phyloP scores from a whole-genome alignment of 1,284 basidiomycete genomes.

The Malassezia nana region DNA sequence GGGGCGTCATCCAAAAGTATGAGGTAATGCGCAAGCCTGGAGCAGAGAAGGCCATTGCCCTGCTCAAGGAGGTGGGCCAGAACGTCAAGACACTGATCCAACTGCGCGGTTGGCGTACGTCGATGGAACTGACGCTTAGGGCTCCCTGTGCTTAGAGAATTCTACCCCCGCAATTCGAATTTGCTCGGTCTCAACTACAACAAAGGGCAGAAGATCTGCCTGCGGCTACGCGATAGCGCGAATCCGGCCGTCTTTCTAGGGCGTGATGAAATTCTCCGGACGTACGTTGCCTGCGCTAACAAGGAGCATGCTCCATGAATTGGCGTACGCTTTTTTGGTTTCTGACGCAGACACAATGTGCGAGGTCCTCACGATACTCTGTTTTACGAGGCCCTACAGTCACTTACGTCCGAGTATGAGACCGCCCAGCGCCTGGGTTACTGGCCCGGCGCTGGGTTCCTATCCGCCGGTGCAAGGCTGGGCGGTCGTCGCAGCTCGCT shows the following conservation, averaged over 20 bases:
- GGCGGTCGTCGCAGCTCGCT: conserved; percentile 4
- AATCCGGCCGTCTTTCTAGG: conserved; percentile 10
- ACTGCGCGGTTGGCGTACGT: conserved; percentile 21
- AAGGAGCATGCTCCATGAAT: conserved; percentile 29
- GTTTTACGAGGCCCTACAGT: conserved; percentile 21
- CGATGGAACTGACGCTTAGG: background rate
- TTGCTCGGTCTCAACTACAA: conserved; percentile 31
- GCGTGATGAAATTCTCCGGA: conserved; percentile 17
- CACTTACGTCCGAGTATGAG: conserved; percentile 22
- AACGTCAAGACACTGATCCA: conserved; percentile 23
- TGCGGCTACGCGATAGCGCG: conserved; percentile 19
- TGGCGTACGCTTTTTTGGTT: conserved; percentile 11
- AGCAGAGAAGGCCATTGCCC: conserved; percentile 16
- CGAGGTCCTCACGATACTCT: conserved; percentile 26
- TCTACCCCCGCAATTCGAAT: conserved; percentile 17
- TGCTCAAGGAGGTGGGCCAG: conserved; percentile 21
- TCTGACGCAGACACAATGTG: conserved; percentile 26
- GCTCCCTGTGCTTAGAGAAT: conserved; percentile 22
- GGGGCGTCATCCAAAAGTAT: conserved; percentile 19
- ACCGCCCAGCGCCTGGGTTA: conserved; percentile 10
- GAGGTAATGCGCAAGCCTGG: conserved; percentile 13
- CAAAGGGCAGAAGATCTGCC: conserved; percentile 24
- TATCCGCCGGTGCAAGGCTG: conserved; percentile 12
- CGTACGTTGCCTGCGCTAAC: conserved; percentile 10
- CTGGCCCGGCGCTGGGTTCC: conserved; percentile 25